Conservation (phyloP, 202 grass and related monocot species). For the Panicum virgatum region DNA sequence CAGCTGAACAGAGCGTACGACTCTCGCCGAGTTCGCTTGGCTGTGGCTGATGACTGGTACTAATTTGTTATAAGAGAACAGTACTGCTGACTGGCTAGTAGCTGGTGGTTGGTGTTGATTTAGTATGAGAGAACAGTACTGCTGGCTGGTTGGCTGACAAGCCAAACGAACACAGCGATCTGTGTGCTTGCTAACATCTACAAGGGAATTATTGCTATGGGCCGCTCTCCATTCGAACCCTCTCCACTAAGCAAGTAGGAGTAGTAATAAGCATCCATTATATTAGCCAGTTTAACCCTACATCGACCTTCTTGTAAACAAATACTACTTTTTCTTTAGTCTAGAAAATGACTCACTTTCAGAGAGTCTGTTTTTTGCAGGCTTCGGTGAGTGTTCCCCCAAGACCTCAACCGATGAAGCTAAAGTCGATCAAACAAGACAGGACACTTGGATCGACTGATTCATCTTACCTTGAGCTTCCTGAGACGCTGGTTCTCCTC, state of each 20-base stretch:
- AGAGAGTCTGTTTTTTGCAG: neutral
- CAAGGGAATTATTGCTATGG: neutral
- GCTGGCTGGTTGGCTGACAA: too few species aligned
- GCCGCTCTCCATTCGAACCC: neutral
- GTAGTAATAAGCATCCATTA: neutral
- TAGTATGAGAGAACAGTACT: too few species aligned
- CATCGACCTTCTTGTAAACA: neutral
- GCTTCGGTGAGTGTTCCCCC: neutral
- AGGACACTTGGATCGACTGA: too few species aligned
- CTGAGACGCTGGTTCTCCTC: constrained; percentile 74
- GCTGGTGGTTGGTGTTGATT: too few species aligned
- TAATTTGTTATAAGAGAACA: too few species aligned
- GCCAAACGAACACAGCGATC: too few species aligned
- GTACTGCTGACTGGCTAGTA: too few species aligned
- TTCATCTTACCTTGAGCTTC: constrained; percentile 61
- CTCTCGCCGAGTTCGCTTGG: too few species aligned
- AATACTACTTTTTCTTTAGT: constrained; percentile 18
- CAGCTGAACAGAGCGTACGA: too few species aligned
- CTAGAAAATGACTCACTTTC: constrained; percentile 35
- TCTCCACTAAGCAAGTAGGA: neutral
- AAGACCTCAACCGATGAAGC: neutral
- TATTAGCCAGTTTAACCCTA: neutral
- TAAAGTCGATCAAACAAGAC: neutral
- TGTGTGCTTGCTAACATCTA: neutral
- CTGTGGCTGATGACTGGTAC: too few species aligned